Evolutionary conservation across 257 asterid species (phyloP).

Genomic region (Solanum sitiens): DNA sequence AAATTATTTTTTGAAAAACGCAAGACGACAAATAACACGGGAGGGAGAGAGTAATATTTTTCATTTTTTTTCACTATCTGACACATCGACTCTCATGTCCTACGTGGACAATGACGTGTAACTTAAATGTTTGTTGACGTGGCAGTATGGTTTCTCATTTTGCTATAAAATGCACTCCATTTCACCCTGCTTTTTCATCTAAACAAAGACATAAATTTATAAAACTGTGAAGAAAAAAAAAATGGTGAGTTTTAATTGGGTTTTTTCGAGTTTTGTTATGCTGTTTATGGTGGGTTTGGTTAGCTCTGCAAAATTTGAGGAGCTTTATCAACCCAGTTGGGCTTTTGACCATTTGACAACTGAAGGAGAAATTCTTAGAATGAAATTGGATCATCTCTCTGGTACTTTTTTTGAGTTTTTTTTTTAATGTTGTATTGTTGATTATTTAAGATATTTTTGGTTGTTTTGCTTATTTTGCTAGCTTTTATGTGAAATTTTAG

Average conservation of each 20-base stretch:
- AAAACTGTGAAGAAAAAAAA: neutral
- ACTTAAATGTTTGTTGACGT: slow-evolving; percentile 5
- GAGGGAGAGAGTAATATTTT: neutral
- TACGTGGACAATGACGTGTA: slow-evolving; percentile 18
- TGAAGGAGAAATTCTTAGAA: slow-evolving; percentile 55
- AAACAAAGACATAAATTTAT: neutral
- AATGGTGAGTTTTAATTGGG: neutral
- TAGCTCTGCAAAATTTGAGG: slow-evolving; percentile 39
- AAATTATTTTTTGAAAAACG: no score
- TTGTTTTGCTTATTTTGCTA: neutral
- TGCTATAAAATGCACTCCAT: slow-evolving; percentile 33
- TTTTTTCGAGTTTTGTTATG: neutral
- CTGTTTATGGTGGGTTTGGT: slow-evolving; percentile 14
- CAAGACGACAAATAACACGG: no score
- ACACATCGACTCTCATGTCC: slow-evolving; percentile 2
- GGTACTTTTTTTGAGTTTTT: slow-evolving; percentile 22
- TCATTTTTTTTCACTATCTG: neutral
- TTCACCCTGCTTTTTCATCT: neutral
- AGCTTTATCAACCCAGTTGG: slow-evolving; percentile 66
- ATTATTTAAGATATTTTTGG: neutral
- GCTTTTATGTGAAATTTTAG: slow-evolving; percentile 5
- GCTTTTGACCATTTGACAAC: slow-evolving; percentile 54
- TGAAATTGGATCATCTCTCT: slow-evolving; percentile 64
- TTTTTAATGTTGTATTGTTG: neutral
- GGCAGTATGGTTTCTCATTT: slow-evolving; percentile 30